A percentile compares a stretch with the other conserved stretches of the same genome.
phyloP scores from a whole-genome alignment of 257 asterid genomes.

The Jacaranda mimosifolia region DNA sequence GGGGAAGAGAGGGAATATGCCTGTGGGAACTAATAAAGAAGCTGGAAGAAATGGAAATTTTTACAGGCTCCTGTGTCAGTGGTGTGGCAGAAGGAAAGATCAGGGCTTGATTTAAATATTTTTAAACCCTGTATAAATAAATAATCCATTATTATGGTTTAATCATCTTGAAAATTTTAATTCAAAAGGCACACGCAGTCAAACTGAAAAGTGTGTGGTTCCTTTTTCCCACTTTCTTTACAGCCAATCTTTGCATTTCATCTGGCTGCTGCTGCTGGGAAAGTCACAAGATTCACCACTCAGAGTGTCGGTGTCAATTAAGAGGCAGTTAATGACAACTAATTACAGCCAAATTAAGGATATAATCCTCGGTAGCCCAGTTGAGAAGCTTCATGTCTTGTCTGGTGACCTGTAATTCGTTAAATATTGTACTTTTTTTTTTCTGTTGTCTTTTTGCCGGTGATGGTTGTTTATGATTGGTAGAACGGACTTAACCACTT shows the following conservation, averaged over 20 bases:
- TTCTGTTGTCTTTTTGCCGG: not conserved
- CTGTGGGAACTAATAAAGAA: constrained; percentile 42
- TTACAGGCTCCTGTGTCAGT: constrained; percentile 45
- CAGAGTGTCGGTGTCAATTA: constrained; percentile 58
- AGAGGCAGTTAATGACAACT: constrained; percentile 61
- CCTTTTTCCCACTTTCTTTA: constrained; percentile 1
- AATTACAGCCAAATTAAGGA: constrained; percentile 47
- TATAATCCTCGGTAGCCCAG: constrained; percentile 11
- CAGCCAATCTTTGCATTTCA: not conserved
- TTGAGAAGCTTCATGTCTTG: constrained; percentile 46
- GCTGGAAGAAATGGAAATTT: constrained; percentile 31
- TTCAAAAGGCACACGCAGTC: constrained; percentile 7
- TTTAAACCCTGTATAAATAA: too few relatives aligned
- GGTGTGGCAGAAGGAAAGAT: constrained; percentile 58
- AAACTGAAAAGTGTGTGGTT: constrained; percentile 33
- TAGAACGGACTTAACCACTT: constrained; percentile 10
- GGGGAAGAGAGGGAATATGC: constrained; percentile 32
- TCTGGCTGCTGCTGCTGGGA: constrained; percentile 5
- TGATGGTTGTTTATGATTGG: constrained; percentile 31
- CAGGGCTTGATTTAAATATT: constrained; percentile 32
- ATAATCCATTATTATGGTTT: too few relatives aligned
- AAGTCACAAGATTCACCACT: constrained; percentile 49
- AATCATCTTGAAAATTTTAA: too few relatives aligned
- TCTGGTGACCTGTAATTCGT: constrained; percentile 46
- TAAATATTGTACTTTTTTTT: not conserved